A percentile compares a stretch with the other conserved stretches of the same genome.
phyloP scores from a whole-genome alignment of 768 basidiomycete genomes.

The Mycena floridula region DNA sequence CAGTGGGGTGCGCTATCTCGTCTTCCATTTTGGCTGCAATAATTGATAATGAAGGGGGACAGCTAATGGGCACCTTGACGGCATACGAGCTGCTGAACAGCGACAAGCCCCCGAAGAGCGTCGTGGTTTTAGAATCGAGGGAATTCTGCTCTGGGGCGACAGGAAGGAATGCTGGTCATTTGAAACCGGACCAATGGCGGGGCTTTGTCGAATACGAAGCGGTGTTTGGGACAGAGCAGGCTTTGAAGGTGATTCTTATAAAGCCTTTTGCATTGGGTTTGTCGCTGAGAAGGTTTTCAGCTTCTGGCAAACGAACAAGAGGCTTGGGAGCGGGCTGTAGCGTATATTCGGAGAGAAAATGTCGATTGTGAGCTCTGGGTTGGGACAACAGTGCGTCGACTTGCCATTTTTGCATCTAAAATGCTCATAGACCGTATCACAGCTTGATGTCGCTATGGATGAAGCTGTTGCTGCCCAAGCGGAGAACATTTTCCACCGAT shows the following conservation, averaged over 20 bases:
- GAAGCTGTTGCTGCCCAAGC: conserved; percentile 6
- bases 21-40: neutral
- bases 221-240: conserved; percentile 29
- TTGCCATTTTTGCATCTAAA: neutral
- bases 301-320: conserved; percentile 11
- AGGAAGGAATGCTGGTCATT: conserved; percentile 48
- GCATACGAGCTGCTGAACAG: conserved; percentile 15
- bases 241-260: conserved; percentile 24
- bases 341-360: conserved; percentile 10
- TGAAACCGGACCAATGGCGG: conserved; percentile 41
- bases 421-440: too few relatives aligned
- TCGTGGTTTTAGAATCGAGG: conserved; percentile 60
- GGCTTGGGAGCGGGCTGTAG: conserved; percentile 10
- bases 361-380: conserved; percentile 18
- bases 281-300: conserved; percentile 22
- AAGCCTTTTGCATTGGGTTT: conserved; percentile 35
- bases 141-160: conserved; percentile 51
- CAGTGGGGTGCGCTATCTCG: conserved; percentile 25
- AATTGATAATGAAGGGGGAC: neutral
- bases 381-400: conserved; percentile 11
- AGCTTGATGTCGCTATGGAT: conserved; percentile 13
- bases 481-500: conserved; percentile 5
- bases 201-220: conserved; percentile 35
- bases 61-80: conserved; percentile 16
- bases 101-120: conserved; percentile 15